A percentile compares a stretch with the other conserved stretches of the same genome.
phyloP scores from a whole-genome alignment of 1,284 basidiomycete species.

The Puccinia horiana region DNA sequence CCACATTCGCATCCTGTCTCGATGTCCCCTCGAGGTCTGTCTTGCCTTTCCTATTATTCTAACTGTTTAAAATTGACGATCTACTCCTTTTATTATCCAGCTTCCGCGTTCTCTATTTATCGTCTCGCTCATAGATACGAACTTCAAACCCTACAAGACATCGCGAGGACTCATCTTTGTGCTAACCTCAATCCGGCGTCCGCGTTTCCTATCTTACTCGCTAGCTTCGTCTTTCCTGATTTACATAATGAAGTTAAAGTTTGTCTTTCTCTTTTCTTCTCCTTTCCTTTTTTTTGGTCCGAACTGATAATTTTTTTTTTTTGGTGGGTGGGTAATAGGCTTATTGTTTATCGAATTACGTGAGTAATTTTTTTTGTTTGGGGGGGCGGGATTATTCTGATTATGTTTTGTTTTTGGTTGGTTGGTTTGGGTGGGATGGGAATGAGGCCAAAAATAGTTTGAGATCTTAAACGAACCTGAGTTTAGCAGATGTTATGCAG shows the following conservation, averaged over 20 bases:
- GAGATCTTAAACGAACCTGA: conserved; percentile 31
- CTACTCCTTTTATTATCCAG: too few species aligned
- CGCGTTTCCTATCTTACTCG: conserved; percentile 72
- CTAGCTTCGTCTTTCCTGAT: conserved; percentile 53
- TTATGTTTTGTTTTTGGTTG: background rate
- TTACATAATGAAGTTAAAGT: conserved; percentile 44
- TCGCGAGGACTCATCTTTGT: conserved; percentile 75
- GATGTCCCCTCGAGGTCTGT: conserved; percentile 8
- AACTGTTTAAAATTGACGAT: background rate
- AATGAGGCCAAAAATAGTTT: conserved; percentile 17
- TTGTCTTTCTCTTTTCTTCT: background rate
- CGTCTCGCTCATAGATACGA: conserved; percentile 76
- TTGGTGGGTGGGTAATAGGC: background rate
- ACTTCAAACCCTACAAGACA: conserved; percentile 67
- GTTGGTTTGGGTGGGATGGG: background rate
- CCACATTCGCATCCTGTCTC: conserved; percentile 32
- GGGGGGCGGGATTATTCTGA: too few species aligned
- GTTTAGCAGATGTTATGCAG: conserved; percentile 40
- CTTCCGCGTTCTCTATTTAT: conserved; percentile 75
- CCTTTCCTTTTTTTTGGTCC: background rate
- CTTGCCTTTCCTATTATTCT: background rate
- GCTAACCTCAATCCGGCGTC: conserved; percentile 70
- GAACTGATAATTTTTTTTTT: too few species aligned
- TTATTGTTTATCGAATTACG: conserved; percentile 39
- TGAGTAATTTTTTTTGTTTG: conserved; percentile 20